Evolutionary conservation across 306 rosid genomes (phyloP), one percentile per base, ranked within the genome.

Genomic region (Mimosa pudica): DNA sequence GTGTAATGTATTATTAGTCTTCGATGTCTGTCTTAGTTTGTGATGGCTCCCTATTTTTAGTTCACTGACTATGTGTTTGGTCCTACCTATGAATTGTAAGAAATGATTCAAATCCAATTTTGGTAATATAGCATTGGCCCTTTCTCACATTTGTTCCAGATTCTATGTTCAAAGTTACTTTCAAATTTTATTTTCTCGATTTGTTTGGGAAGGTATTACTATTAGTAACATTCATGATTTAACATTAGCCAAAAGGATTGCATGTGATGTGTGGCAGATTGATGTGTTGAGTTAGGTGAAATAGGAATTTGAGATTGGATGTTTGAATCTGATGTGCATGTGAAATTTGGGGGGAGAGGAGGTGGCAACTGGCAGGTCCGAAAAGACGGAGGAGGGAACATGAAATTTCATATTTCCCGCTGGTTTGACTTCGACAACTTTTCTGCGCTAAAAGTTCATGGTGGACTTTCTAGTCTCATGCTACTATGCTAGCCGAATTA

Each of bases 391-490:
- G 7, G 84, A 66, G 84, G 87, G 87, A 84, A 72, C 45, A 24
- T 57, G 79, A 80, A 77, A 73, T 81, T 81, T 51, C 51, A 32
- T 47, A 61, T 57, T 77, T 80, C 84, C 87, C 87, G 79, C 82
- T 61, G 44, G 46, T 35, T 71, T 64, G 68, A 61, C 58, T 6
- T 62, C 18, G 2, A 2, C 9, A 51, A 5, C 35, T 63, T 32
- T 6, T 18, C 49, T 49, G 2, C 18, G 9, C 35, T 0, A 71
- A 49, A 61, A 62, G n/a, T 32, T 11, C 13, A 57, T 32, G 33
- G 32, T 8, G 33, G 63, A 57, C 63, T 57, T 57, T 57, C 2
- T 6, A 18, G 0, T 18, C 33, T 10, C 63, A 8, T 7, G 63
- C 33, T 18, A 7, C 10, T 32, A 8, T 7, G 63, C 33, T 18